Evolutionary conservation across 441 rosid species (phyloP).

Genomic region (Corymbia calophylla): DNA sequence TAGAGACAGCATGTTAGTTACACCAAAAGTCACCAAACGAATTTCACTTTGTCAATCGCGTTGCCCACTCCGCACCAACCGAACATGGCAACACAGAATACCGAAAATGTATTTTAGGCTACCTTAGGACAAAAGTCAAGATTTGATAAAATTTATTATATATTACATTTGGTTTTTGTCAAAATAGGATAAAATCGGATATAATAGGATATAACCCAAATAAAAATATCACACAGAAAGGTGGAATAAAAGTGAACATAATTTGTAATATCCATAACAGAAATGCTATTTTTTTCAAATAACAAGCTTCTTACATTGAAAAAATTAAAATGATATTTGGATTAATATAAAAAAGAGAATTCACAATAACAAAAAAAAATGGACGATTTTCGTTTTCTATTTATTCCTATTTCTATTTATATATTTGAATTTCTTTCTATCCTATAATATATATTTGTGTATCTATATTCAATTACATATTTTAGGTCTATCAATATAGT

Average conservation of each 20-base stretch:
- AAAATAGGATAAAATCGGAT: not conserved
- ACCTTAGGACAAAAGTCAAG: fast-evolving
- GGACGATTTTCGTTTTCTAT: too few relatives aligned
- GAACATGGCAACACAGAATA: not conserved
- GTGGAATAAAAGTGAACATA: fast-evolving
- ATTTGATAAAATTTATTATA: too few relatives aligned
- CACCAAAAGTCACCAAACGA: not conserved
- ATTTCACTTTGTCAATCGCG: not conserved
- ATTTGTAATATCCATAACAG: too few relatives aligned
- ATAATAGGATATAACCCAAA: too few relatives aligned
- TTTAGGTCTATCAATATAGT: too few relatives aligned
- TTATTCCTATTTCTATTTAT: not conserved
- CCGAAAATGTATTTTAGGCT: not conserved
- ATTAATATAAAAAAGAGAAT: too few relatives aligned
- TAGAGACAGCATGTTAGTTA: not conserved
- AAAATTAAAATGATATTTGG: not conserved
- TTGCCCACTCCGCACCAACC: not conserved
- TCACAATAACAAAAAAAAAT: not conserved
- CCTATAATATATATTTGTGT: not conserved
- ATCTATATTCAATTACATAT: too few relatives aligned
- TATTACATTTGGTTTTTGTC: fast-evolving
- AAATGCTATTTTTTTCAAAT: too few relatives aligned
- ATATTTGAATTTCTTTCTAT: not conserved
- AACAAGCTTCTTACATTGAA: not conserved
- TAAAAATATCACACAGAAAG: too few relatives aligned